Conservation (phyloP, 2,329 filamentous ascomycete genomes). For the Aspergillus nomiae region DNA sequence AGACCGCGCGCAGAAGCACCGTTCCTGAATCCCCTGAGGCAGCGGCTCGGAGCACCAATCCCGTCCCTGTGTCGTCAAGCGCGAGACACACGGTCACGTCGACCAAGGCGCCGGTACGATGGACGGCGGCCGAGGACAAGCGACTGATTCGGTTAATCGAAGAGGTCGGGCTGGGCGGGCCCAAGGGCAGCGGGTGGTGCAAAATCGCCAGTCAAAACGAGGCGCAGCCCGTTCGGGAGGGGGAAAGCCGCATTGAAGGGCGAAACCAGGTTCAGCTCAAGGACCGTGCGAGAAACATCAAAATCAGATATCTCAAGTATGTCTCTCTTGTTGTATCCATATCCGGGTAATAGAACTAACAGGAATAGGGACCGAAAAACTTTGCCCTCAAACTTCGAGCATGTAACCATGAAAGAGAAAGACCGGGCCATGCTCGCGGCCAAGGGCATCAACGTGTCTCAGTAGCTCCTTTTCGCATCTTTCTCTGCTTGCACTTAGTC, state of each 20-base stretch:
- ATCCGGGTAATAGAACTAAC: conserved; percentile 1
- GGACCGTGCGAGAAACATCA: conserved; percentile 58
- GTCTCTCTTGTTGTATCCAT: background rate
- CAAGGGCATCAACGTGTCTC: conserved; percentile 10
- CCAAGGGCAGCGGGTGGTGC: conserved; percentile 50
- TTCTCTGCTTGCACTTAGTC: no score
- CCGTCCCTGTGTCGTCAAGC: background rate
- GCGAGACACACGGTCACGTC: background rate
- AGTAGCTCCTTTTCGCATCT: no score
- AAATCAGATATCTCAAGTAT: conserved; percentile 31
- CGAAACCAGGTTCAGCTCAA: conserved; percentile 58
- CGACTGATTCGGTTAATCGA: conserved; percentile 54
- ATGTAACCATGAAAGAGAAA: conserved; percentile 39
- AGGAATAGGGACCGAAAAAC: conserved; percentile 26
- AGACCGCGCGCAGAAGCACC: background rate
- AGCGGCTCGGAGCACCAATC: background rate
- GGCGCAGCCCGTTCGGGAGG: conserved; percentile 28
- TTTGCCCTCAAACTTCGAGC: conserved; percentile 48
- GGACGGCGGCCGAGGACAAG: conserved; percentile 42
- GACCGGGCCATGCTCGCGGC: conserved; percentile 16
- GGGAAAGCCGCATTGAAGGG: conserved; percentile 33
- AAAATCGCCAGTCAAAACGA: conserved; percentile 43
- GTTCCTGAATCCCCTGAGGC: background rate
- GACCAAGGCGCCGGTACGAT: conserved; percentile 24
- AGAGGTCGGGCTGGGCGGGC: conserved; percentile 15